Percentiles rank a stretch among this genome's conserved stretches.
Conservation (phyloP, 2,329 filamentous ascomycete genomes). For the Nigrograna mackinnonii region DNA sequence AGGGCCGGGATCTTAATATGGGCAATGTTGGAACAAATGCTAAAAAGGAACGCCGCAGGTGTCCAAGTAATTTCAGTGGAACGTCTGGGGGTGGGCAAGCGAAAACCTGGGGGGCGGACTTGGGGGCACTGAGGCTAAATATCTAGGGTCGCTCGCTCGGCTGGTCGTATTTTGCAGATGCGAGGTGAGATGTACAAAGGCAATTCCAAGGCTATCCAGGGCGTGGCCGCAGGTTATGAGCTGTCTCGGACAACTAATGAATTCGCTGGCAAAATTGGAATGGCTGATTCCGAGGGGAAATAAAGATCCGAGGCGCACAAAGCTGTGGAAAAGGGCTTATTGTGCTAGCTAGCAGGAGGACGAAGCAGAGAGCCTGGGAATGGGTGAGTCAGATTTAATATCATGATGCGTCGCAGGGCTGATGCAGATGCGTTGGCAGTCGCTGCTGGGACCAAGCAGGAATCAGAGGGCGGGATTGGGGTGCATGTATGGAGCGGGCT, state of each 20-base stretch:
- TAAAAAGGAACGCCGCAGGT: too few relatives aligned
- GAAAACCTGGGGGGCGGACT: slow-evolving; percentile 14
- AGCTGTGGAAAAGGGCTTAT: too few relatives aligned
- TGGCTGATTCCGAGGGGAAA: slow-evolving; percentile 25
- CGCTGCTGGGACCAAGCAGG: slow-evolving; percentile 16
- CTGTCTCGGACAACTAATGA: slow-evolving; percentile 31
- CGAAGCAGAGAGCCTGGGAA: too few relatives aligned
- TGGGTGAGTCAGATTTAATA: slow-evolving; percentile 42
- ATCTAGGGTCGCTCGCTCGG: slow-evolving; percentile 9
- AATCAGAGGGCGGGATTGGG: slow-evolving; percentile 26
- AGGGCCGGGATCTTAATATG: too few relatives aligned
- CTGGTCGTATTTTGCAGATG: slow-evolving; percentile 1
- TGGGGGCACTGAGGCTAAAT: slow-evolving; percentile 21
- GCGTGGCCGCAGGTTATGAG: slow-evolving; percentile 27
- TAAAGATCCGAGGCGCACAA: slow-evolving; percentile 24
- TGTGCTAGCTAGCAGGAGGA: too few relatives aligned
- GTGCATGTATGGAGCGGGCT: slow-evolving; percentile 24
- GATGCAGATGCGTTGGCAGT: slow-evolving; percentile 35
- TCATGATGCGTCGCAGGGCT: slow-evolving; percentile 30
- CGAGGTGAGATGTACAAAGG: slow-evolving; percentile 4
- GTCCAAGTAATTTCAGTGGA: too few relatives aligned
- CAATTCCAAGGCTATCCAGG: neutral
- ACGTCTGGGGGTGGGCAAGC: slow-evolving; percentile 6
- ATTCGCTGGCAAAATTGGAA: slow-evolving; percentile 33
- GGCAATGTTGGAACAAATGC: too few relatives aligned